Base-by-base conservation (phyloP, 2,329 filamentous ascomycete genomes). In the Orbilia oligospora region DNA sequence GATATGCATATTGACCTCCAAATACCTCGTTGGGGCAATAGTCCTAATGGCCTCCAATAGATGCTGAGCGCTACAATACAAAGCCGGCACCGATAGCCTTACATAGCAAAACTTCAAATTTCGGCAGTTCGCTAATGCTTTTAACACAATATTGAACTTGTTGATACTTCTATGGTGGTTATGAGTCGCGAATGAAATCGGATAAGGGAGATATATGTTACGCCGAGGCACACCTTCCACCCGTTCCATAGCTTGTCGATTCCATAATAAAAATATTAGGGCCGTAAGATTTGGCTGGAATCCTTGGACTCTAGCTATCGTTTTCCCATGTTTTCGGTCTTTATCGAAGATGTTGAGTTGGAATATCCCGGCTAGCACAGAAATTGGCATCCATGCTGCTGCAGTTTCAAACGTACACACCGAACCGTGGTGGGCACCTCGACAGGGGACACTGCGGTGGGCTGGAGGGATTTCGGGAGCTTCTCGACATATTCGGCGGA, bases 381-480 rank as follows among this genome's bases (percentile, higher is more conserved):
- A 65, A 16, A 77, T 56, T 27, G 73, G 73, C 73, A 77, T 77
- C 73, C 73, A 77, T 1, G 73, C 67, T 3, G 73, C 73, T 8
- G 67, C 67, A 1, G 67, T 71, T n/a, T 71, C 67, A 51, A 77
- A 77, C 2, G 67, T 63, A 46, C 67, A 71, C 14, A 55, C 53
- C 4, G 61, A 53, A 22, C 61, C 20, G 20, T 44, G 10, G 22
- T 65, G 51, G n/a, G 49, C 9, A 8, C 56, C 51, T 1, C 16
- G 41, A 30, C 73, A 71, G 2, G 67, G 67, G 30, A 77, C 20
- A 10, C 5, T 63, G 16, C 51, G 58, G 36, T 77, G 73, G 1
- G 24, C 3, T 12, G 10, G 9, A 3, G 67, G 58, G 61, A 77
- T 65, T 24, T 71, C 58, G 33, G 55, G 33, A 8, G 66, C 18